A percentile compares a stretch with the other conserved stretches of the same genome.
Evolutionary conservation across 192 early-diverging fungal species (phyloP).

Genomic region (Backusella mclennaniae): DNA sequence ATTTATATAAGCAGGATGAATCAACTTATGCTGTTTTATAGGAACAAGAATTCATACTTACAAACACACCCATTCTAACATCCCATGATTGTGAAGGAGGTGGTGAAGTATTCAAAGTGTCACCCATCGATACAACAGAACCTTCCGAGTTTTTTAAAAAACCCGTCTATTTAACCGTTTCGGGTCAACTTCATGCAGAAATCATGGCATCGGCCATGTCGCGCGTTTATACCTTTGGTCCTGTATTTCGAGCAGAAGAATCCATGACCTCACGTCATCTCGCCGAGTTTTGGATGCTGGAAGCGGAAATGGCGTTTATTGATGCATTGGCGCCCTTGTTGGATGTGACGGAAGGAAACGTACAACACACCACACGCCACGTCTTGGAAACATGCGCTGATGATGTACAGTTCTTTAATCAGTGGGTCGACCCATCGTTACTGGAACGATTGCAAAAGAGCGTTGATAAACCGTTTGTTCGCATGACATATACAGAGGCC

Average conservation of each 20-base stretch:
- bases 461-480: constrained; percentile 55
- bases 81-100: constrained; percentile 89
- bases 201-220: constrained; percentile 66
- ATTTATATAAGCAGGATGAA: too few relatives aligned
- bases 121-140: constrained; percentile 22
- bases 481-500: constrained; percentile 80
- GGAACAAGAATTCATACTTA: constrained; percentile 70
- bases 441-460: constrained; percentile 37
- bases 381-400: constrained; percentile 52
- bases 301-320: constrained; percentile 83
- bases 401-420: constrained; percentile 61
- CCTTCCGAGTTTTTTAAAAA: constrained; percentile 69
- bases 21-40: constrained; percentile 1
- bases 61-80: constrained; percentile 83
- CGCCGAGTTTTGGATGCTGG: constrained; percentile 95
- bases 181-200: constrained; percentile 85
- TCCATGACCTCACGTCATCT: constrained; percentile 80
- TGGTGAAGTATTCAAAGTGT: constrained; percentile 79
- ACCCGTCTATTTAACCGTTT: constrained; percentile 79
- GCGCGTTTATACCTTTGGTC: constrained; percentile 80
- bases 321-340: constrained; percentile 58
- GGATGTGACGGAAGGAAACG: constrained; percentile 65
- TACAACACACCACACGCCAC: constrained; percentile 55
- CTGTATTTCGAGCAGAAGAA: constrained; percentile 82
- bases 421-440: constrained; percentile 53